A percentile compares a stretch with the other conserved stretches of the same genome.
Conservation (phyloP, 2,329 filamentous ascomycete genomes). For the Ophioceras dolichostomum region DNA sequence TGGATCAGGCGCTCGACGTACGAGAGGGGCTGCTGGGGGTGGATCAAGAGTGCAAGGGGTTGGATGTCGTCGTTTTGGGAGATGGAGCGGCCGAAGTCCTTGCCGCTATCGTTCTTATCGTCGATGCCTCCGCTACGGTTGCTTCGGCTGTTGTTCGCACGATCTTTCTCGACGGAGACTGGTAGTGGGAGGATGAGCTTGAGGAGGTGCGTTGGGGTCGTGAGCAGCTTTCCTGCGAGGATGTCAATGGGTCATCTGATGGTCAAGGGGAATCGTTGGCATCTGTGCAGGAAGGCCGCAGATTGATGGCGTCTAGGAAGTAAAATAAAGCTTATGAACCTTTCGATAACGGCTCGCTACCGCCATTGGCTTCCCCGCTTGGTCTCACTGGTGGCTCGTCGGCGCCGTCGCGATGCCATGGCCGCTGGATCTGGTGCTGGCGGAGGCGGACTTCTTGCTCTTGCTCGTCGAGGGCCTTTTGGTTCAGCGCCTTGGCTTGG, state of each 20-base stretch:
- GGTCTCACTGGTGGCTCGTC: slow-evolving; percentile 20
- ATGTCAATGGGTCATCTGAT: too few species aligned
- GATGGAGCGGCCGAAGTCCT: slow-evolving; percentile 20
- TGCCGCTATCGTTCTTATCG: slow-evolving; percentile 12
- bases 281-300: too few species aligned
- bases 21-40: slow-evolving; percentile 82
- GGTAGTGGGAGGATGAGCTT: slow-evolving; percentile 69
- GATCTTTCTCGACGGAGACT: slow-evolving; percentile 26
- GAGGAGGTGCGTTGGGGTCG: slow-evolving; percentile 67
- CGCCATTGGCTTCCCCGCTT: slow-evolving; percentile 12
- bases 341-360: slow-evolving; percentile 15
- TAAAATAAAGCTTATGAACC: slow-evolving; percentile 16
- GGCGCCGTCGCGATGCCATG: slow-evolving; percentile 54
- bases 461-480: slow-evolving; percentile 20
- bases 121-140: too few species aligned
- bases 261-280: too few species aligned
- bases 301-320: too few species aligned
- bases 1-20: slow-evolving; percentile 85
- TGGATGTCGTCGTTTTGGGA: slow-evolving; percentile 44
- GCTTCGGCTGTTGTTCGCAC: slow-evolving; percentile 11
- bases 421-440: slow-evolving; percentile 44
- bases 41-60: slow-evolving; percentile 72
- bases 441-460: slow-evolving; percentile 30
- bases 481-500: slow-evolving; percentile 16
- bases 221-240: slow-evolving; percentile 67